Evolutionary conservation across 75 land plant species (phyloP).

Genomic region (Chamaecyparis obtusa): DNA sequence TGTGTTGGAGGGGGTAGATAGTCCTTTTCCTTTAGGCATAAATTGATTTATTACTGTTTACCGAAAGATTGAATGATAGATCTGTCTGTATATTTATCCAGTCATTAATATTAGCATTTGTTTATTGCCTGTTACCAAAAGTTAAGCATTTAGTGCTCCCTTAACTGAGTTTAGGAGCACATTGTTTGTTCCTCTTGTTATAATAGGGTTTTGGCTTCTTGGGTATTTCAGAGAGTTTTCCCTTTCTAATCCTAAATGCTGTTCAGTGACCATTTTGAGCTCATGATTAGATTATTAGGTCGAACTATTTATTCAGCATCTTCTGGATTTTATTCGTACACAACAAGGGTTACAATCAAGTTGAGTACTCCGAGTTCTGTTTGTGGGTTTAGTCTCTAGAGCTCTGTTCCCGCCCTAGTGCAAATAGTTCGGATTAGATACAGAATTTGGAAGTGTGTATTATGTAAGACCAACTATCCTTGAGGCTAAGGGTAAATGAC

Average conservation of each 20-base stretch:
- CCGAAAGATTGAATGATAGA: neutral
- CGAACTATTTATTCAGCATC: neutral
- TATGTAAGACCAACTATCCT: neutral
- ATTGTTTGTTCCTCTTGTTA: neutral
- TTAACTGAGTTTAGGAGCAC: neutral
- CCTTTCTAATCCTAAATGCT: neutral
- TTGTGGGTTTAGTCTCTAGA: neutral
- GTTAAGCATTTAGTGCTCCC: neutral
- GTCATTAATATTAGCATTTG: neutral
- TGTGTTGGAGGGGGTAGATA: neutral
- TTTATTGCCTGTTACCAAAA: neutral
- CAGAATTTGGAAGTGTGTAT: neutral
- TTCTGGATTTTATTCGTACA: neutral
- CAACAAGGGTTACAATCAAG: neutral
- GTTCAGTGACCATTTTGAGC: neutral
- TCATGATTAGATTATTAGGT: neutral
- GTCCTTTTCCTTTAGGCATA: neutral
- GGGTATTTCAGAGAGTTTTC: neutral
- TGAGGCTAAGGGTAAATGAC: slow-evolving; percentile 7
- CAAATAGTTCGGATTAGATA: neutral
- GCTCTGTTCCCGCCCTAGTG: neutral
- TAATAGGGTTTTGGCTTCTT: neutral
- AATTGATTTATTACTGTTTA: neutral
- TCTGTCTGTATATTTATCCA: neutral
- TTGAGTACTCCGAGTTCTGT: neutral